Evolutionary conservation across 371 early-diverging fungal species (phyloP), one percentile per base, ranked within the genome.

Genomic region (Phascolomyces articulosus): DNA sequence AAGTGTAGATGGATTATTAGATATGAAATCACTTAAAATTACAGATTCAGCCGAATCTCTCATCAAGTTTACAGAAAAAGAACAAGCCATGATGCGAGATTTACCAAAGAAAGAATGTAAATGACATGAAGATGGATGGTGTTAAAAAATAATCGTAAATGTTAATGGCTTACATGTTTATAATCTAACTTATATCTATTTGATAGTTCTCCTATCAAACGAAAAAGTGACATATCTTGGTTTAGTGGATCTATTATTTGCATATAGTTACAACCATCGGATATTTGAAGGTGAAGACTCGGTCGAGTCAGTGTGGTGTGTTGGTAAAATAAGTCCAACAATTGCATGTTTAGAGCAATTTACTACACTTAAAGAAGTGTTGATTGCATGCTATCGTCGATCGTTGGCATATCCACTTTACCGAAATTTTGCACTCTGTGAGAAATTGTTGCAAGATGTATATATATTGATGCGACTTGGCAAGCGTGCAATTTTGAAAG

Each of bases 231-330:
- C 92, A 0, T 98, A 96, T 72, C 75, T 96, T 15, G 94, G 95
- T 0, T 70, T 98, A 21, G 89, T 98, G 4, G 98, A 98, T 69
- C 77, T 98, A 27, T 54, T 97, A 18, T 96, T 92, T 72, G 95
- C 96, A 0, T 96, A 95, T 78, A 85, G 89, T 55, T 96, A 95
- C 66, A 92, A 98, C 59, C 75, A 89, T 48, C 91, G 98, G 13
- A 85, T 87, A 0, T 93, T 90, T 4, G 88, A 90, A 66, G 96
- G 95, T 0, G 97, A 98, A 27, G 75, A 82, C 31, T 95, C 88
- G 13, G 93, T 95, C 0, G 98, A 98, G 67, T 93, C 95, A 0
- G 85, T 88, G 2, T 96, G 98, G 97, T 93, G 93, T 1, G 87
- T 98, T 31, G 92, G 93, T 34, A 96, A 91, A 64, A 63, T 96